Evolutionary conservation across 2,329 filamentous ascomycete genomes (phyloP), one percentile per base, ranked within the genome.

Genomic region (Reticulascus tulasneorum): DNA sequence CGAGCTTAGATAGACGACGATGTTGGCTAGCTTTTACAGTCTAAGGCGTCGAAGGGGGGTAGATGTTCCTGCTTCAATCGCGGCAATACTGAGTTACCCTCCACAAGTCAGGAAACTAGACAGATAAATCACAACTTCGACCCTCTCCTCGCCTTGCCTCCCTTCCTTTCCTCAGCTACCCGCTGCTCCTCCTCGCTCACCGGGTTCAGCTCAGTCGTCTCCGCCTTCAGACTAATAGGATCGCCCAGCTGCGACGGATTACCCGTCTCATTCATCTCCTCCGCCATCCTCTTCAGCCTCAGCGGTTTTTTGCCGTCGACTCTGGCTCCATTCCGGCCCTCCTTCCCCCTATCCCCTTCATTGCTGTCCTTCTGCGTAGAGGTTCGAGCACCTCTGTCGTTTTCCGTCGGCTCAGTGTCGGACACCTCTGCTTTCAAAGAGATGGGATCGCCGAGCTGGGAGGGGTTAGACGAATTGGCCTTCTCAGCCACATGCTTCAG

Each of bases 211-310:
- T 54, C 50, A 38, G 53, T 59, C 35, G 47, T 55, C 39, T 65
- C 63, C 7, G 60, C 60, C 40, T 65, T 64, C 19, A 63, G 24
- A 30, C 58, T 64, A 22, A 63, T 53, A 3, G 62, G 62, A 31
- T 65, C 63, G 19, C 61, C 62, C 7, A 65, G 48, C 45, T 58
- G 56, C 34, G 54, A 57, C 6, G 60, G 59, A 42, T 69, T 55
- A 10, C 55, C 54, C 32, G 46, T 43, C 4, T 56, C 46, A 5
- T 54, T 28, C 29, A 55, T 52, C 42, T 55, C 46, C 37, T 38
- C 27, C 21, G 44, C 44, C 7, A 45, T 34, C 25, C 40, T 15
- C 33, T 47, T 45, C 33, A 45, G 23, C 34, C 43, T 12, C 30
- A 25, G 30, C 37, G 42, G 42, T 24, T 44, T 40, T 12, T 23